phyloP scores from a whole-genome alignment of 257 asterid species.

The Solanum chilense region DNA sequence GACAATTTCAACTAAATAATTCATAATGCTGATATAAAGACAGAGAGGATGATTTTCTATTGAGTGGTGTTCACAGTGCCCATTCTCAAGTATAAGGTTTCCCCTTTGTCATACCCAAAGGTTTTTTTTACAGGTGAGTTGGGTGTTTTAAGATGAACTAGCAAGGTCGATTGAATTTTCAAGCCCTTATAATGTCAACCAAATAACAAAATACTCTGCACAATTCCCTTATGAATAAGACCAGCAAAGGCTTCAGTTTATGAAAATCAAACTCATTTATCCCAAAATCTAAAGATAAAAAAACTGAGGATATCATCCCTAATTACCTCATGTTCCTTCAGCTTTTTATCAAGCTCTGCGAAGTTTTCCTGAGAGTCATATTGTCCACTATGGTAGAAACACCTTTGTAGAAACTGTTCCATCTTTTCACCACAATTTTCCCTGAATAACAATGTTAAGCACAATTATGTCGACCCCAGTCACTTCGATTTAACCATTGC shows the following conservation, averaged over 20 bases:
- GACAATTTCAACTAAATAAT: background rate
- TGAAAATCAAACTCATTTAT: background rate
- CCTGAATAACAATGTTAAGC: conserved; percentile 26
- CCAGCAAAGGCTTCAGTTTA: background rate
- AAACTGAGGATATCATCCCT: background rate
- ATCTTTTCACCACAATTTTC: conserved; percentile 91
- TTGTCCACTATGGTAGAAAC: conserved; percentile 89
- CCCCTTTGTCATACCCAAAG: background rate
- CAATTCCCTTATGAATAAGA: background rate
- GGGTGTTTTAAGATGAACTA: background rate
- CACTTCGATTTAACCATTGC: background rate
- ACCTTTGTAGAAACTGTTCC: conserved; percentile 75
- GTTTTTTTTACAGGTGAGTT: no score
- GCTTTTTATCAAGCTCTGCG: conserved; percentile 57
- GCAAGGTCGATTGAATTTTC: background rate
- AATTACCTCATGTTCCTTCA: conserved; percentile 82
- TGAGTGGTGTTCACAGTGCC: background rate
- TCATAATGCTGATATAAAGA: background rate
- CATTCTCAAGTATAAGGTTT: background rate
- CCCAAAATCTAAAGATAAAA: background rate
- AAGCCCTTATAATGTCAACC: background rate
- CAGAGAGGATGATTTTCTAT: background rate
- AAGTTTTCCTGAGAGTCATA: conserved; percentile 71
- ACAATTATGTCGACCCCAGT: background rate
- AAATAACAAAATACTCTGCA: background rate